A percentile compares a stretch with the other conserved stretches of the same genome.
phyloP scores from a whole-genome alignment of 768 basidiomycete genomes.

The Pulveroboletus ravenelii region DNA sequence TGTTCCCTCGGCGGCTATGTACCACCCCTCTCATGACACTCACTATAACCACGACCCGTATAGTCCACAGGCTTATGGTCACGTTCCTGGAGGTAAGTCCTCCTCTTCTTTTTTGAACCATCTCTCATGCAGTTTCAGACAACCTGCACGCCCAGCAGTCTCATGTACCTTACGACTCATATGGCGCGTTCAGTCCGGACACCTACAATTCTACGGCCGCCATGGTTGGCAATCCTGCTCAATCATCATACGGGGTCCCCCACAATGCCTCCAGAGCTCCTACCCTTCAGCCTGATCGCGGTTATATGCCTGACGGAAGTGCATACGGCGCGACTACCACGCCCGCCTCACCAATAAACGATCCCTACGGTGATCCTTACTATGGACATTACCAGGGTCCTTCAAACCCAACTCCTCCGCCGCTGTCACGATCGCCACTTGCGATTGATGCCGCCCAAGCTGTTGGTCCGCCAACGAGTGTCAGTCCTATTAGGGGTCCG shows the following conservation, averaged over 20 bases:
- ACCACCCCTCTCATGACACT: conserved; percentile 15
- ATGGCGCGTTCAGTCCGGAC: conserved; percentile 37
- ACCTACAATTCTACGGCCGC: conserved; percentile 35
- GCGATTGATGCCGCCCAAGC: conserved; percentile 40
- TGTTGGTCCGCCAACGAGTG: conserved; percentile 20
- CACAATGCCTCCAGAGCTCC: conserved; percentile 14
- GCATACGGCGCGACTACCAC: conserved; percentile 49
- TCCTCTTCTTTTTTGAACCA: background rate
- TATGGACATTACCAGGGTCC: conserved; percentile 23
- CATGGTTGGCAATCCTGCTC: conserved; percentile 11
- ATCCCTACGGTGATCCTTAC: conserved; percentile 25
- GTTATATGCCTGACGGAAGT: conserved; percentile 53
- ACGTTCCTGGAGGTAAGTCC: conserved; percentile 49
- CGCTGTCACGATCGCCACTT: conserved; percentile 33
- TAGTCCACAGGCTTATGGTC: conserved; percentile 43
- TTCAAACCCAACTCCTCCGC: conserved; percentile 25
- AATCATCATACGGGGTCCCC: conserved; percentile 14
- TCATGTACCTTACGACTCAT: conserved; percentile 50
- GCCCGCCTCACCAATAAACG: conserved; percentile 37
- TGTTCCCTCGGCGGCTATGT: conserved; percentile 12
- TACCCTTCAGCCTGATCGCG: conserved; percentile 37
- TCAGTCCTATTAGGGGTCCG: conserved; percentile 43
- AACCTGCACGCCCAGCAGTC: conserved; percentile 50
- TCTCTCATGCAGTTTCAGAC: conserved; percentile 36
- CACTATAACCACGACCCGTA: conserved; percentile 28